These are phyloP conservation scores for Tephrocybe sp. DNA, from an alignment of 768 basidiomycete species.

Conservation along the genomic window DNA sequence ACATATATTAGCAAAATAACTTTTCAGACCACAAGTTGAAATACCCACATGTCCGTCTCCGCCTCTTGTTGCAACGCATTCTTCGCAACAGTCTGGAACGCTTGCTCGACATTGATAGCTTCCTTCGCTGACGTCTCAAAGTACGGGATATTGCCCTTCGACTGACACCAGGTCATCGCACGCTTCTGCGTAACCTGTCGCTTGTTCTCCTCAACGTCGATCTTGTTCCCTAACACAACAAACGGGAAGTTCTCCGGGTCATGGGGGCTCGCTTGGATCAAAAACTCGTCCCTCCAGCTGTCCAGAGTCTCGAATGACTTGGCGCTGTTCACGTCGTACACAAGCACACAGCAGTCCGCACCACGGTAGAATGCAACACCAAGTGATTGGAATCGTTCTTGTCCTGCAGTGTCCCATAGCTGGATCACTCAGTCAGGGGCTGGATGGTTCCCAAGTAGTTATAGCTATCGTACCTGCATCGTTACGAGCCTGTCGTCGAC, in stretches of 20 bases:
- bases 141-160: slow-evolving; percentile 99
- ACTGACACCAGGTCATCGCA: slow-evolving; percentile 99
- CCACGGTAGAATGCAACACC: slow-evolving; percentile 99
- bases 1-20: neutral
- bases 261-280: slow-evolving; percentile 97
- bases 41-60: slow-evolving; percentile 52
- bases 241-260: slow-evolving; percentile 99
- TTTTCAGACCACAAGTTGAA: neutral
- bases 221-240: slow-evolving; percentile 99
- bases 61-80: slow-evolving; percentile 97
- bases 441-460: neutral
- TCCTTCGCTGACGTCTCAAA: slow-evolving; percentile 99
- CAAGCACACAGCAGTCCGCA: slow-evolving; percentile 97
- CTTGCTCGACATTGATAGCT: slow-evolving; percentile 99
- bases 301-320: slow-evolving; percentile 99
- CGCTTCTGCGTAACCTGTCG: slow-evolving; percentile 98
- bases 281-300: slow-evolving; percentile 99
- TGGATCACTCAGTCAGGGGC: slow-evolving; percentile 27
- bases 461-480: slow-evolving; percentile 73
- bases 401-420: slow-evolving; percentile 99
- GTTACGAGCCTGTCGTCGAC: slow-evolving; percentile 97
- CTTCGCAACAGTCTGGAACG: slow-evolving; percentile 99
- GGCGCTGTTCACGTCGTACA: slow-evolving; percentile 97
- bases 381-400: slow-evolving; percentile 98
- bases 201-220: slow-evolving; percentile 98